A percentile compares a stretch with the other conserved stretches of the same genome.
Evolutionary conservation across 306 rosid species (phyloP).

Genomic region (Fagus sylvatica): DNA sequence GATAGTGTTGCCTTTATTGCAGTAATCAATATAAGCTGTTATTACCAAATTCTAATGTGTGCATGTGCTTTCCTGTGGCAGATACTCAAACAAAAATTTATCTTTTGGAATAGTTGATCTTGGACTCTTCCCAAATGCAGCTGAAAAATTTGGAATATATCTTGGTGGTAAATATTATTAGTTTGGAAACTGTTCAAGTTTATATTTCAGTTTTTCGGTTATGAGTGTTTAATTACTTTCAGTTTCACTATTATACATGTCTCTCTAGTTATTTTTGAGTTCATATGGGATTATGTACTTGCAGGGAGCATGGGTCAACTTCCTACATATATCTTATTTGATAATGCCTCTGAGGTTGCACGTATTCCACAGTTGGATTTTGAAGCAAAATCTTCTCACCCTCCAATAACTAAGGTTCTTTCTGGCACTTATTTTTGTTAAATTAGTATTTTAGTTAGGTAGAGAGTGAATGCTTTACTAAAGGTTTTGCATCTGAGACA

Average conservation of each 20-base stretch:
- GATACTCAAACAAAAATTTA: constrained; percentile 82
- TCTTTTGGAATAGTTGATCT: constrained; percentile 89
- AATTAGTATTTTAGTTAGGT: too few relatives aligned
- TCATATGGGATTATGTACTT: constrained; percentile 21
- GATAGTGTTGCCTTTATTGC: not conserved
- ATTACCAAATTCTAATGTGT: constrained; percentile 14
- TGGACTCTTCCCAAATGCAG: constrained; percentile 94
- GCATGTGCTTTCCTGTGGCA: constrained; percentile 38
- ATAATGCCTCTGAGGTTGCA: constrained; percentile 70
- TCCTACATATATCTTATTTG: constrained; percentile 84
- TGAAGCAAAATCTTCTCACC: constrained; percentile 50
- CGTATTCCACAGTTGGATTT: constrained; percentile 74
- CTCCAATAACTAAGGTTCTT: constrained; percentile 66
- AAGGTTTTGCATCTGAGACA: too few relatives aligned
- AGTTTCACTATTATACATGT: not conserved
- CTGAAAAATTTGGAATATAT: constrained; percentile 76
- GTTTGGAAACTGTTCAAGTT: constrained; percentile 6
- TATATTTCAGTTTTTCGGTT: too few relatives aligned
- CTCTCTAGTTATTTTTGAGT: constrained; percentile 16
- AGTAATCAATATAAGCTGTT: constrained; percentile 1
- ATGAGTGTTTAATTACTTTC: not conserved
- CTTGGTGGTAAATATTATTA: constrained; percentile 52
- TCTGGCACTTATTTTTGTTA: not conserved
- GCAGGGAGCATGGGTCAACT: constrained; percentile 87
- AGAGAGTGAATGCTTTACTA: too few relatives aligned